A percentile compares a stretch with the other conserved stretches of the same genome.
Evolutionary conservation across 106 monocot genomes (phyloP).

Genomic region (Allium fistulosum): DNA sequence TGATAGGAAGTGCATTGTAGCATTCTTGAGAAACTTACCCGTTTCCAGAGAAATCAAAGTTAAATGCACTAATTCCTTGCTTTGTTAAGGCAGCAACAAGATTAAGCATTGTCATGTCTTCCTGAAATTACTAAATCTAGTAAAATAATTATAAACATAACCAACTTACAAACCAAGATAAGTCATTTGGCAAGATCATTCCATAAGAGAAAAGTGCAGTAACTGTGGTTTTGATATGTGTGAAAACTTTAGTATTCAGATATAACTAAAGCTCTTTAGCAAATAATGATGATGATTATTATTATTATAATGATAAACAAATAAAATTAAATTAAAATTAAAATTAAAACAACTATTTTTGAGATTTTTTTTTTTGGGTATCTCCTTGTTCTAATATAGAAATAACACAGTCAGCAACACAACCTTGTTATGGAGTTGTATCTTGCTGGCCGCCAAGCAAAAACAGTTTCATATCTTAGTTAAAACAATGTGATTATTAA

Average conservation of each 20-base stretch:
- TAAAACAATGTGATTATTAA: too few relatives aligned
- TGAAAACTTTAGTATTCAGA: background rate
- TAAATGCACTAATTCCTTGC: constrained; percentile 41
- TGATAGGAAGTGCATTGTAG: background rate
- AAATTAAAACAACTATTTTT: background rate
- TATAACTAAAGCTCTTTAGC: background rate
- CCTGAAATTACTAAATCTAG: constrained; percentile 25
- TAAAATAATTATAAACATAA: background rate
- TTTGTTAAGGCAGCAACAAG: constrained; percentile 43
- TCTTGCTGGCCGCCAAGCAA: background rate
- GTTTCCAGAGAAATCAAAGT: constrained; percentile 87
- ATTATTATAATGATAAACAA: too few relatives aligned
- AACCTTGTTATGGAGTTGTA: too few relatives aligned
- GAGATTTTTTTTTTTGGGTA: too few relatives aligned
- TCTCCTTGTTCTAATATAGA: background rate
- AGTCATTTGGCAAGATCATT: background rate
- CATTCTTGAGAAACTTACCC: constrained; percentile 32
- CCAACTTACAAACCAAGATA: background rate
- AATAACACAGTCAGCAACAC: background rate
- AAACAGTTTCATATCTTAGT: background rate
- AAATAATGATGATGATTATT: too few relatives aligned
- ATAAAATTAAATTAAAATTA: too few relatives aligned
- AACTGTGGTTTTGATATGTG: background rate
- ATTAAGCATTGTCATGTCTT: constrained; percentile 39
- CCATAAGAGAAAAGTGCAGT: background rate